These are phyloP conservation scores for Oemleria cerasiformis DNA, from an alignment of 306 rosid species.

Conservation along the genomic window DNA sequence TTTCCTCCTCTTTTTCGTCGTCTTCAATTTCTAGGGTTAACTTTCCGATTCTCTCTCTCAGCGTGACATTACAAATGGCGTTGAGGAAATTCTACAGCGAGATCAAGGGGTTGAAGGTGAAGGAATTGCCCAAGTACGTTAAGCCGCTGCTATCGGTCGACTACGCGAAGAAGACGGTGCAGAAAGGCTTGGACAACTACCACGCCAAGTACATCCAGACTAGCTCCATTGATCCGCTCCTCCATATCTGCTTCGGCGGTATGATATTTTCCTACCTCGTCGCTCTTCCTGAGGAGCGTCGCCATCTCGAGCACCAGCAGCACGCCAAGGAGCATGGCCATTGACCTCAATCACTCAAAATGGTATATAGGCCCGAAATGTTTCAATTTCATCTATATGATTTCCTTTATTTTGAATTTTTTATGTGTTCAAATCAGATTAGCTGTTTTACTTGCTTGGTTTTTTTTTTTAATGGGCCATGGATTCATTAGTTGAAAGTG, in stretches of 20 bases:
- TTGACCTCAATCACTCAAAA: slow-evolving; percentile 19
- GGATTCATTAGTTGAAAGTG: background rate
- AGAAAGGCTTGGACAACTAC: slow-evolving; percentile 63
- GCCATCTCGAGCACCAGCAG: slow-evolving; percentile 66
- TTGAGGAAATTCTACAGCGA: slow-evolving; percentile 60
- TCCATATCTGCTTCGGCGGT: slow-evolving; percentile 75
- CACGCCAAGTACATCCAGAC: slow-evolving; percentile 73
- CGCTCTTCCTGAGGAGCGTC: slow-evolving; percentile 76
- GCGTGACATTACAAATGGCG: slow-evolving; percentile 43
- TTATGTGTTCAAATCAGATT: background rate
- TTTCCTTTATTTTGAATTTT: background rate
- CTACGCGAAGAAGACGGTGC: slow-evolving; percentile 39
- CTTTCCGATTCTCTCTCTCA: slow-evolving; percentile 6
- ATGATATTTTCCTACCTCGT: slow-evolving; percentile 73
- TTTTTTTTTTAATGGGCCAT: background rate
- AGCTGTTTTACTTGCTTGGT: background rate
- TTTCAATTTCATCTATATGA: background rate
- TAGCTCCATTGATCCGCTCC: slow-evolving; percentile 46
- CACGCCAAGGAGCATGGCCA: slow-evolving; percentile 68
- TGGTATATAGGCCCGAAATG: slow-evolving; percentile 13
- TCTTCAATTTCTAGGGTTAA: slow-evolving; percentile 32
- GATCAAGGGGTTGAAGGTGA: slow-evolving; percentile 62
- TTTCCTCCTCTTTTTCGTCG: background rate
- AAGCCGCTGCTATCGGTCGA: slow-evolving; percentile 62
- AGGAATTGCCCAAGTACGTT: slow-evolving; percentile 53